Evolutionary conservation across 768 basidiomycete species (phyloP).

Genomic region (Suillus sp.): DNA sequence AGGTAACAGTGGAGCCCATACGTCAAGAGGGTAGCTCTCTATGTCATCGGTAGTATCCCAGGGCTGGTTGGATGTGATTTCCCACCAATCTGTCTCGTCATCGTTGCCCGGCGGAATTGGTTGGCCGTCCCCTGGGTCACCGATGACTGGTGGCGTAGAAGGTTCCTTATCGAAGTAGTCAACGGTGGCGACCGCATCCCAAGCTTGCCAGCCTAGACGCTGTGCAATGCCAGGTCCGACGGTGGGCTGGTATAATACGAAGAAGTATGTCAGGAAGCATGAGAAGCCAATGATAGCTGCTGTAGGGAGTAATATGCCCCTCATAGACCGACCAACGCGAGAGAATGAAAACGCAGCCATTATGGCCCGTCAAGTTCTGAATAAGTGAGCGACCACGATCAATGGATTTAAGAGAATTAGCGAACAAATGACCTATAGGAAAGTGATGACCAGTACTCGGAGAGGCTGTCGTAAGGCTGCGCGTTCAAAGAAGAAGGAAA

Average conservation of each 20-base stretch:
- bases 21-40: constrained; percentile 76
- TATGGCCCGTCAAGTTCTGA: constrained; percentile 18
- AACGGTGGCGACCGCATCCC: constrained; percentile 62
- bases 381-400: constrained; percentile 16
- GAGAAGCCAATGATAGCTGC: constrained; percentile 67
- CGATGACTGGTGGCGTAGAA: background rate
- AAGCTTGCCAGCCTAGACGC: constrained; percentile 86
- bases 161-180: constrained; percentile 13
- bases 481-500: background rate
- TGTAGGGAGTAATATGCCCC: constrained; percentile 59
- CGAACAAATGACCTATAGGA: background rate
- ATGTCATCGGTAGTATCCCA: constrained; percentile 47
- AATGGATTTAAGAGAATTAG: background rate
- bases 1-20: constrained; percentile 75
- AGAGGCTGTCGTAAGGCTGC: background rate
- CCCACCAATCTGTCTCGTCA: constrained; percentile 68
- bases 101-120: constrained; percentile 20
- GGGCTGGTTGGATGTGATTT: constrained; percentile 43
- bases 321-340: constrained; percentile 51
- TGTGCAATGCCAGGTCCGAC: constrained; percentile 71
- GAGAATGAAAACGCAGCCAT: constrained; percentile 43
- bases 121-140: constrained; percentile 6
- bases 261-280: constrained; percentile 71
- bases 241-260: constrained; percentile 80
- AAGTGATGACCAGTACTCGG: constrained; percentile 1